These are phyloP conservation scores for Rhizodiscina lignyota DNA, from an alignment of 495 filamentous ascomycete genomes.

Conservation along the genomic window DNA sequence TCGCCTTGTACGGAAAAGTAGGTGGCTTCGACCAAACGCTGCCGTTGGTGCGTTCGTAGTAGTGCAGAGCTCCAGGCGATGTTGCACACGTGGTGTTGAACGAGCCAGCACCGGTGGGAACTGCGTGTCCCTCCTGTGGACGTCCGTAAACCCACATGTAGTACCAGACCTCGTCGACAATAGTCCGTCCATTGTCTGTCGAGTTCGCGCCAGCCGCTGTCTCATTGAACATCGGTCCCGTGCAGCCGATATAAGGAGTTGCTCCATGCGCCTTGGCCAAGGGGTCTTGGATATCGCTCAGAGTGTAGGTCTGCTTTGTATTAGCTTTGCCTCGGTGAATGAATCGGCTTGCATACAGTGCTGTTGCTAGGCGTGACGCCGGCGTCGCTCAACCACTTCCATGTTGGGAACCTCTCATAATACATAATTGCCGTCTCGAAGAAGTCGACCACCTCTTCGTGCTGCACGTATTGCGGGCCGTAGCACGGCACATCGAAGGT, in stretches of 20 bases:
- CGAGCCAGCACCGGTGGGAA: constrained; percentile 24
- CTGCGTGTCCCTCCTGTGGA: constrained; percentile 24
- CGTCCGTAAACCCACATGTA: constrained; percentile 29
- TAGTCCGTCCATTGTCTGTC: constrained; percentile 27
- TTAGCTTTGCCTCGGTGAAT: too few species aligned
- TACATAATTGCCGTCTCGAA: constrained; percentile 24
- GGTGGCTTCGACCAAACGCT: too few species aligned
- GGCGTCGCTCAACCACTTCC: constrained; percentile 16
- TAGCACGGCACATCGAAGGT: constrained; percentile 35
- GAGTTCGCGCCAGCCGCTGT: constrained; percentile 28
- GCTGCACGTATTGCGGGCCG: constrained; percentile 23
- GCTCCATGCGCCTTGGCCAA: constrained; percentile 21
- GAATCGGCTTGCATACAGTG: too few species aligned
- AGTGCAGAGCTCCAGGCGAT: constrained; percentile 23
- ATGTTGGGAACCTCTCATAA: constrained; percentile 28
- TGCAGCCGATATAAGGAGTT: constrained; percentile 30
- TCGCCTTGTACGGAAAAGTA: too few species aligned
- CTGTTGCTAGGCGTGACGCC: constrained; percentile 14
- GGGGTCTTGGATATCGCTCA: constrained; percentile 22
- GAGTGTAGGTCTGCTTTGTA: constrained; percentile 22
- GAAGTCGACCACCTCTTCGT: constrained; percentile 32
- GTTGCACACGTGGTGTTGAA: constrained; percentile 27
- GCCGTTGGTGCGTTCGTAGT: constrained; percentile 22
- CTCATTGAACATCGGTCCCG: constrained; percentile 28
- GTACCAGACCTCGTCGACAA: constrained; percentile 33